Base-by-base conservation (phyloP, 495 filamentous ascomycete genomes). In the Aspergillus sclerotiicarbonarius region DNA sequence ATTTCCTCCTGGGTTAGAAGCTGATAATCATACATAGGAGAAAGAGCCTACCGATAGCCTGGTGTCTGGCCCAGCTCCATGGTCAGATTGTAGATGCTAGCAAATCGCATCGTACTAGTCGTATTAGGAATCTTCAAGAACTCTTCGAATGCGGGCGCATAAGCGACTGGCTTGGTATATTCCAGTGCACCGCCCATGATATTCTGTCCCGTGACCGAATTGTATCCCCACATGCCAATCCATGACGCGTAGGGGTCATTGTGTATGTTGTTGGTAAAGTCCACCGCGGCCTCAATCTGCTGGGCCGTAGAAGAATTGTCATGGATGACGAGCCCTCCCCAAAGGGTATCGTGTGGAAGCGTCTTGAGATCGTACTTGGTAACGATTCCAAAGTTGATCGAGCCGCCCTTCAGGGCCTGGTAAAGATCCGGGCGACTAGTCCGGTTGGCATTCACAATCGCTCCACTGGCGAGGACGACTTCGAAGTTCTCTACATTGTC, bases 361-460 rank as follows among this genome's bases (percentile, higher is more conserved):
- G 78, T 74, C 39, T 67, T 52, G 41, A 81, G 18, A 46, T 76
- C 67, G 62, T 80, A 76, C 20, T 65, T 56, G 9, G 82, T 82
- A 16, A 82, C 77, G 60, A 87, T 74, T 12, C 81, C 82, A 57
- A 84, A 83, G 66, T 84, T 85, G 57, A 71, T 77, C 0, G 67
- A 61, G 31, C 80, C 80, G 19, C 81, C 84, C 44, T 83, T 82
- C 3, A 86, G 72, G 5, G 83, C 82, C 50, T 64, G 66, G 67
- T 68, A 84, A 7, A 87, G 64, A 53, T 85, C 82, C 0, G 71
- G 7, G 46, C 80, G 70, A 0, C 61, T 60, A 0, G 57, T 44
- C 1, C 59, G 56, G 58, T 80, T 83, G 48, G 76, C 81, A 43
- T 81, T 76, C 45, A 80, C 62, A 30, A 82, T 71, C 1, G 57